Base-by-base conservation (phyloP, 163 green algal species). In the Prototheca stagnorum region DNA sequence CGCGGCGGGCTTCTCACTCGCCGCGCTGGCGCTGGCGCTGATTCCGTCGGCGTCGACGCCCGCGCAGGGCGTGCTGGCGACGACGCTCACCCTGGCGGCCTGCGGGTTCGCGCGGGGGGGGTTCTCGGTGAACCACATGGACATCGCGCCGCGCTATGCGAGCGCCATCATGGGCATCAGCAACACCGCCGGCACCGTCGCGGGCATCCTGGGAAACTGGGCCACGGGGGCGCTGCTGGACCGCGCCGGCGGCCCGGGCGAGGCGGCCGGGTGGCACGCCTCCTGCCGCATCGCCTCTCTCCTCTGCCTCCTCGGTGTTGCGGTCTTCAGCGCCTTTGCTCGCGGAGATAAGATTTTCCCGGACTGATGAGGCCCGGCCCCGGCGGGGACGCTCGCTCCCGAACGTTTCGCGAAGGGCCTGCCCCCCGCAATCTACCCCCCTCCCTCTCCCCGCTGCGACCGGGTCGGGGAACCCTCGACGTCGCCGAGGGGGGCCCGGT, bases 61-160 rank as follows among this genome's bases (percentile, higher is more conserved):
- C 2, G 11, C 24, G 1, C 36, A n/a, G 0, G 82, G 80, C 7
- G 61, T 92, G 27, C 14, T 50, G 2, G 64, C 62, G 17, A 80
- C 70, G 0, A 83, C 78, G 0, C 43, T 78, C 8, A 60, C 66
- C 17, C 70, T 94, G 39, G 79, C 62, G 8, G 53, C 65, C 14
- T 72, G 79, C 27, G 84, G 81, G 35, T 67, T 91, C 23, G 70
- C 72, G 3, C 59, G 82, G 1, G 84, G 84, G 27, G 85, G 85
- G 12, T 95, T 95, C 64, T 74, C 53, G 0, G 84, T 93, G 0
- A 93, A 93, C 65, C 84, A 93, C 71, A 93, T 93, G 84, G 89
- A 98, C 70, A 94, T 98, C 14, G 88, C 89, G 12, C 89, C 89
- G 12, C 68, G 76, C 25, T 89, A 89, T 53, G 89, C 89, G 4